These are phyloP conservation scores for Phytophthora rubi DNA, from an alignment of 352 stramenopile genomes.

Conservation along the genomic window DNA sequence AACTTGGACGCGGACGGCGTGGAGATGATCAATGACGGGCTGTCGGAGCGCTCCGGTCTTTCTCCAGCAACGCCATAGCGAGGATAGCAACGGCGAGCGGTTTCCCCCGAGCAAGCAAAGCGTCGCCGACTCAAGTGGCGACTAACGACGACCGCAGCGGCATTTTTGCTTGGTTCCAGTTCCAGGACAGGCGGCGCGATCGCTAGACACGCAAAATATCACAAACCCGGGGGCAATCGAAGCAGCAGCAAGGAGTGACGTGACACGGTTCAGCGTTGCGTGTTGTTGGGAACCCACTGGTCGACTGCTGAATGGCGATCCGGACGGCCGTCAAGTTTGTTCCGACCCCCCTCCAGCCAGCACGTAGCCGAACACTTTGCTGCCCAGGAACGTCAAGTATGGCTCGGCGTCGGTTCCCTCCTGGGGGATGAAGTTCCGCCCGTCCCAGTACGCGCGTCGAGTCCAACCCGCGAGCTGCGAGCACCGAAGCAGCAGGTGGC, in stretches of 20 bases:
- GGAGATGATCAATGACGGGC: constrained; percentile 21
- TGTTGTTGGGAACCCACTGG: constrained; percentile 6
- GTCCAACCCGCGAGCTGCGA: constrained; percentile 67
- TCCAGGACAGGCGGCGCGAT: constrained; percentile 29
- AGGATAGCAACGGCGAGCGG: neutral
- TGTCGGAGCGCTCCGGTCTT: constrained; percentile 12
- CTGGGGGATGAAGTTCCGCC: constrained; percentile 75
- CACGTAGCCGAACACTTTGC: constrained; percentile 79
- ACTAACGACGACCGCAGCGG: constrained; percentile 3
- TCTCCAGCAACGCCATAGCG: constrained; percentile 20
- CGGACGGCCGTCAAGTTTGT: constrained; percentile 23
- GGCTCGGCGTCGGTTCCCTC: constrained; percentile 33
- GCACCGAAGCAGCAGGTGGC: constrained; percentile 76
- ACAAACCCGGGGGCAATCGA: neutral
- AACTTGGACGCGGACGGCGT: constrained; percentile 13
- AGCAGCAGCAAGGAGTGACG: constrained; percentile 15
- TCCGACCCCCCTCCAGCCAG: constrained; percentile 15
- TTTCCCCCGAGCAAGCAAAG: constrained; percentile 32
- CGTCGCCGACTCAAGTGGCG: constrained; percentile 25
- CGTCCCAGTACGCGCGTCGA: constrained; percentile 77
- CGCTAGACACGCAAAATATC: constrained; percentile 28
- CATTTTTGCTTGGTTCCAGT: constrained; percentile 7
- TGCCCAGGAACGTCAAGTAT: constrained; percentile 87
- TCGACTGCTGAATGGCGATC: constrained; percentile 19
- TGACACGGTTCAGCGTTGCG: neutral